Conservation (phyloP, 2,329 filamentous ascomycete genomes). For the Xylaria sp. region DNA sequence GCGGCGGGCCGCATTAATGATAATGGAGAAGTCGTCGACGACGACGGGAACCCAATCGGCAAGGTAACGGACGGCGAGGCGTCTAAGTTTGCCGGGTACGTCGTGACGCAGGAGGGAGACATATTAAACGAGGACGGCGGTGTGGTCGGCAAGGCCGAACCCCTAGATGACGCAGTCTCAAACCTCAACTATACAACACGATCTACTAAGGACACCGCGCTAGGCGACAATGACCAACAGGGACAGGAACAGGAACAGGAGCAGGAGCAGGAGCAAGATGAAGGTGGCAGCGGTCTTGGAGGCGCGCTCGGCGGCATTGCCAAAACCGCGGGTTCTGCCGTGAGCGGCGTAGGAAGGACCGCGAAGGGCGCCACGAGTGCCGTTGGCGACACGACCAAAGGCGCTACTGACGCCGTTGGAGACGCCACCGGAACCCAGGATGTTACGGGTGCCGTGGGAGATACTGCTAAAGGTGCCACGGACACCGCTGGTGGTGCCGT, state of each 20-base stretch:
- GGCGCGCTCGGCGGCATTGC: constrained; percentile 41
- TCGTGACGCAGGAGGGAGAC: constrained; percentile 52
- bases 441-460: constrained; percentile 40
- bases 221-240: neutral
- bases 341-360: constrained; percentile 39
- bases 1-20: constrained; percentile 58
- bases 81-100: constrained; percentile 45
- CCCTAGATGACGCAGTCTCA: constrained; percentile 47
- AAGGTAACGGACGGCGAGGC: constrained; percentile 50
- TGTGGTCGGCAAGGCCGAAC: constrained; percentile 49
- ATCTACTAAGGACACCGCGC: constrained; percentile 34
- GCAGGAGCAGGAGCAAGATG: constrained; percentile 11
- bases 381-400: constrained; percentile 40
- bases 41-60: constrained; percentile 61
- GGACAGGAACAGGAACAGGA: neutral
- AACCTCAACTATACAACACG: constrained; percentile 48
- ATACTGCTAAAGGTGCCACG: constrained; percentile 37
- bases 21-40: constrained; percentile 65
- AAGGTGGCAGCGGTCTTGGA: constrained; percentile 35
- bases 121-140: constrained; percentile 47
- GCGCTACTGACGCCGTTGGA: constrained; percentile 41
- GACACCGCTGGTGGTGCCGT: constrained; percentile 38
- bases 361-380: constrained; percentile 40
- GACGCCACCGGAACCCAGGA: constrained; percentile 40
- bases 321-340: constrained; percentile 38